A percentile compares a stretch with the other conserved stretches of the same genome.
phyloP scores from a whole-genome alignment of 2,329 filamentous ascomycete species.

The Lachnellula subtilissima region DNA sequence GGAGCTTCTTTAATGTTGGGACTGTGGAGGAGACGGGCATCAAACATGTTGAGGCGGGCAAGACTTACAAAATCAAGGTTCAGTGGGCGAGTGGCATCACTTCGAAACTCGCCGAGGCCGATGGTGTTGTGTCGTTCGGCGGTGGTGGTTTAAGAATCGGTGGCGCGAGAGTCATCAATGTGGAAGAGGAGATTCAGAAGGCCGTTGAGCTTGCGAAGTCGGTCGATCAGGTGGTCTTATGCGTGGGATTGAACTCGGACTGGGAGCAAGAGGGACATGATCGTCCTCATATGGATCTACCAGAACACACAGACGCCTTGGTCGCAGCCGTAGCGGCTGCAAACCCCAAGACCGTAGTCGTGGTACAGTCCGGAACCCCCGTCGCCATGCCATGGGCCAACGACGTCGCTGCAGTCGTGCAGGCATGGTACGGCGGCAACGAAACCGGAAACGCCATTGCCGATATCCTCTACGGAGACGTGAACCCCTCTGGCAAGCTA shows the following conservation, averaged over 20 bases:
- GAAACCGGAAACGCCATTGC: constrained; percentile 77
- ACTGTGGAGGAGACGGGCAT: constrained; percentile 27
- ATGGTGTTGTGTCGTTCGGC: constrained; percentile 41
- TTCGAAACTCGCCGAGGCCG: constrained; percentile 48
- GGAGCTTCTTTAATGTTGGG: constrained; percentile 27
- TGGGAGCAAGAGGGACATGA: constrained; percentile 78
- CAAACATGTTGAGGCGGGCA: constrained; percentile 14
- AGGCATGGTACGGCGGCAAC: constrained; percentile 84
- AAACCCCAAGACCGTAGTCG: constrained; percentile 64
- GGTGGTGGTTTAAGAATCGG: constrained; percentile 58
- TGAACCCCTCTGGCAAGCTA: constrained; percentile 69
- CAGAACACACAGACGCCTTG: constrained; percentile 64
- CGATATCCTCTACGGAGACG: constrained; percentile 68
- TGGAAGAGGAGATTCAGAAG: constrained; percentile 55
- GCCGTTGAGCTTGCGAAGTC: constrained; percentile 62
- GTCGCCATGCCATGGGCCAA: constrained; percentile 64
- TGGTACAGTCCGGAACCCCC: constrained; percentile 72
- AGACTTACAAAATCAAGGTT: constrained; percentile 24
- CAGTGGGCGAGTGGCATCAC: constrained; percentile 52
- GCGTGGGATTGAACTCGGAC: constrained; percentile 69
- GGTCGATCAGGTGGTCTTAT: constrained; percentile 71
- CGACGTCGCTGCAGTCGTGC: constrained; percentile 52
- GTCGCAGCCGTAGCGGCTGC: constrained; percentile 59
- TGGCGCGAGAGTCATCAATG: constrained; percentile 52
- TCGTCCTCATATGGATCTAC: constrained; percentile 72